phyloP scores from a whole-genome alignment of 768 basidiomycete species.

The Flagelloscypha sp. region DNA sequence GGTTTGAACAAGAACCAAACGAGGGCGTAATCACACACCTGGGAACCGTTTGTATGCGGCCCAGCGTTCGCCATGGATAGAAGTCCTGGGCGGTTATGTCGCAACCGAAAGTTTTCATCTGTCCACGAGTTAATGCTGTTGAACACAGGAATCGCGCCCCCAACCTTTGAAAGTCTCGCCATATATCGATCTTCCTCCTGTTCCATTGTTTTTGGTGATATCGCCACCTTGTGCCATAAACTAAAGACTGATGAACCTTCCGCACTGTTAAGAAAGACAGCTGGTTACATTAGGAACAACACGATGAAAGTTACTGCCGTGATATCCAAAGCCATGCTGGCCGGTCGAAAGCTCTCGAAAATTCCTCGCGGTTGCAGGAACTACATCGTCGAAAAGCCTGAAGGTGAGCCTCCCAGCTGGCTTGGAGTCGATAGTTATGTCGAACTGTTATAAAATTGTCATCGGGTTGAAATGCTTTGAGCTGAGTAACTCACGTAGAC shows the following conservation, averaged over 20 bases:
- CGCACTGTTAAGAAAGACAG: conserved; percentile 1
- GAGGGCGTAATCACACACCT: conserved; percentile 28
- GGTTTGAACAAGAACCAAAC: background rate
- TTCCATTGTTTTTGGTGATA: conserved; percentile 68
- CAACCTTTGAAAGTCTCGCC: conserved; percentile 69
- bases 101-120: conserved; percentile 67
- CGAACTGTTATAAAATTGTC: conserved; percentile 50
- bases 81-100: conserved; percentile 55
- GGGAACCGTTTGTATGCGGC: conserved; percentile 72
- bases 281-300: conserved; percentile 53
- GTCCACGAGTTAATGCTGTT: background rate
- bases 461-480: too few species aligned
- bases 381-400: conserved; percentile 73
- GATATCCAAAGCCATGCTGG: conserved; percentile 64
- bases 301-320: conserved; percentile 61
- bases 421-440: conserved; percentile 50
- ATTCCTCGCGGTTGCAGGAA: conserved; percentile 75
- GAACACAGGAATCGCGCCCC: conserved; percentile 17
- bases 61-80: conserved; percentile 90
- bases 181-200: conserved; percentile 82
- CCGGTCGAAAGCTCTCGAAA: conserved; percentile 75
- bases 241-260: conserved; percentile 17
- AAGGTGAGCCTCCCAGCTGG: conserved; percentile 70
- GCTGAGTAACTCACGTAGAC: too few species aligned
- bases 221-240: conserved; percentile 90